A percentile compares a stretch with the other conserved stretches of the same genome.
phyloP scores from a whole-genome alignment of 805 yeast genomes.

The Dipodascus geniculatus region DNA sequence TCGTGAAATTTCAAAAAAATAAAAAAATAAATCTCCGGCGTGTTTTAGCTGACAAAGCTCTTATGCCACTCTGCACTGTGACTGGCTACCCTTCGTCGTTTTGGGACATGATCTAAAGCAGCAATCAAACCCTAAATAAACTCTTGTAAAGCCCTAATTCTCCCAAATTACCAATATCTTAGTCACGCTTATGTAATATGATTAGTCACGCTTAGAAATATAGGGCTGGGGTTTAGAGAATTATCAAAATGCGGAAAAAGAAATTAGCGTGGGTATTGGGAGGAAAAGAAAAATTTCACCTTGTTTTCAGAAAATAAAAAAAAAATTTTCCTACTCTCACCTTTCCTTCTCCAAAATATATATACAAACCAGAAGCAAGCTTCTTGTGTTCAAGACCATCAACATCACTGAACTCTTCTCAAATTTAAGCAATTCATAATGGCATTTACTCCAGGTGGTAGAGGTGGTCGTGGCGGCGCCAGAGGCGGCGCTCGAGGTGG shows the following conservation, averaged over 20 bases:
- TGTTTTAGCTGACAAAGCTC: too few relatives aligned
- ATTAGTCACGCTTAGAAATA: too few relatives aligned
- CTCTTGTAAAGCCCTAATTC: too few relatives aligned
- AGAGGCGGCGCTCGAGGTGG: slow-evolving; percentile 37
- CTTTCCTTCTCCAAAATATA: background rate
- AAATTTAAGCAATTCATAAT: slow-evolving; percentile 27
- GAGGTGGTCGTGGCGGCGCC: slow-evolving; percentile 20
- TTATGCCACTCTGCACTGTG: too few relatives aligned
- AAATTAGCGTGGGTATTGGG: background rate
- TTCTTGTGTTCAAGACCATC: background rate
- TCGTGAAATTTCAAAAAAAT: background rate
- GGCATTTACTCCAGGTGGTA: slow-evolving; percentile 60
- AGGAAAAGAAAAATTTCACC: slow-evolving; percentile 1
- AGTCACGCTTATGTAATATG: too few relatives aligned
- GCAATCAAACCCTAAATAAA: too few relatives aligned
- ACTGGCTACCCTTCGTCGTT: too few relatives aligned
- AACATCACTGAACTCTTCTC: background rate
- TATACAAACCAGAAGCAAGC: background rate
- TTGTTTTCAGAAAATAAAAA: background rate
- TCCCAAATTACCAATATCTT: too few relatives aligned
- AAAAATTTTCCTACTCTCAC: background rate
- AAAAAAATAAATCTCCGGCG: too few relatives aligned
- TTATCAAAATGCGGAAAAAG: background rate
- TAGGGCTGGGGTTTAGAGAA: too few relatives aligned
- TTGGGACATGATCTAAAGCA: too few relatives aligned